A percentile compares a stretch with the other conserved stretches of the same genome.
These are phyloP conservation scores for Fusarium scirpi DNA, from an alignment of 2,329 filamentous ascomycete species.

Conservation along the genomic window DNA sequence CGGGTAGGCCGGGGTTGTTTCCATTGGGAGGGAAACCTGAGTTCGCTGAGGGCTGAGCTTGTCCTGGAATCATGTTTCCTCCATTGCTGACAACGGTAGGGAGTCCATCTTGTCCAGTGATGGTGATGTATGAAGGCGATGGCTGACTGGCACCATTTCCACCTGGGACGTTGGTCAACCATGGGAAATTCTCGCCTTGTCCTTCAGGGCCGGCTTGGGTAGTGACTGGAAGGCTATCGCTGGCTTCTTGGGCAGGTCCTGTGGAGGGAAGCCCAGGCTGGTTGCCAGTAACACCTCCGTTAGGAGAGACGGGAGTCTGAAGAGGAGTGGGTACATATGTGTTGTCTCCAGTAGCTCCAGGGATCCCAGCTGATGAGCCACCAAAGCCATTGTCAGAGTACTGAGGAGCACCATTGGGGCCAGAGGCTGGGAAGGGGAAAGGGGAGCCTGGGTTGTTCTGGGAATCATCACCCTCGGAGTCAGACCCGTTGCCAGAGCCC, in stretches of 20 bases:
- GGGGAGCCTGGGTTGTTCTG: conserved; percentile 13
- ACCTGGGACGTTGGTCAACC: conserved; percentile 26
- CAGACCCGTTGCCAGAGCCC: conserved; percentile 9
- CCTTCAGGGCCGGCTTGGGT: conserved; percentile 32
- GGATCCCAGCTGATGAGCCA: conserved; percentile 31
- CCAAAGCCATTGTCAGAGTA: conserved; percentile 36
- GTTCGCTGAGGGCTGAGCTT: conserved; percentile 26
- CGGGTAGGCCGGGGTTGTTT: conserved; percentile 30
- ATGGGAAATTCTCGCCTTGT: conserved; percentile 28
- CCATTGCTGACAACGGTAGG: conserved; percentile 45
- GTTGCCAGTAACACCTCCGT: conserved; percentile 24
- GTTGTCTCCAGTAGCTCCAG: conserved; percentile 25
- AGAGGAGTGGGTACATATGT: conserved; percentile 31
- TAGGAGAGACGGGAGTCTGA: conserved; percentile 20
- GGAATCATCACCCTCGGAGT: conserved; percentile 15
- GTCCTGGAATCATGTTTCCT: conserved; percentile 10
- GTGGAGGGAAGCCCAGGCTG: conserved; percentile 22
- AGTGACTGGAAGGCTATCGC: conserved; percentile 35
- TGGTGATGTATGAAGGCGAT: conserved; percentile 37
- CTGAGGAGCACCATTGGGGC: conserved; percentile 37
- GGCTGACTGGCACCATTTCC: conserved; percentile 16
- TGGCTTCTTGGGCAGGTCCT: conserved; percentile 32
- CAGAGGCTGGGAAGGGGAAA: conserved; percentile 25
- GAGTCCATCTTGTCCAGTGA: conserved; percentile 44
- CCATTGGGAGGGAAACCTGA: conserved; percentile 19